Percentiles rank a stretch among this genome's conserved stretches.
Conservation (phyloP, 1,284 basidiomycete genomes). For the Malassezia equina region DNA sequence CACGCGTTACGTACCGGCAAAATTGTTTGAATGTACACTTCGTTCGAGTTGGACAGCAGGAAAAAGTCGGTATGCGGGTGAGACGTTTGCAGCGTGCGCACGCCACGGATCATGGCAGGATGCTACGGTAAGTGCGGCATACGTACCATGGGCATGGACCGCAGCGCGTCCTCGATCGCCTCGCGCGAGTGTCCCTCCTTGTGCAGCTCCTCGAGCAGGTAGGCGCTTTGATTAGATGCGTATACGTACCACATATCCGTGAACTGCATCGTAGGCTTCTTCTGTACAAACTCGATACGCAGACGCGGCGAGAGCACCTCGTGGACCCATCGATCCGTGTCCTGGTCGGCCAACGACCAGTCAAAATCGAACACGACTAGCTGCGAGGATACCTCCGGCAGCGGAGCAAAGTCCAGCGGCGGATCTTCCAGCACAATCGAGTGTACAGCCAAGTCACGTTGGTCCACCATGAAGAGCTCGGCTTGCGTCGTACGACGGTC, state of each 20-base stretch:
- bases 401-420: slow-evolving; percentile 17
- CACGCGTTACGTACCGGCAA: slow-evolving; percentile 53
- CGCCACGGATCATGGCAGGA: slow-evolving; percentile 86
- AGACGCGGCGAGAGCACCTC: slow-evolving; percentile 79
- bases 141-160: slow-evolving; percentile 75
- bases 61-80: slow-evolving; percentile 65
- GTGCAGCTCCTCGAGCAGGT: slow-evolving; percentile 35
- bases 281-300: slow-evolving; percentile 68
- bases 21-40: slow-evolving; percentile 75
- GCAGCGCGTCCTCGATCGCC: slow-evolving; percentile 67
- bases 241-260: slow-evolving; percentile 59
- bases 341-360: slow-evolving; percentile 83
- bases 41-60: slow-evolving; percentile 87
- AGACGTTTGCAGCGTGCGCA: slow-evolving; percentile 55
- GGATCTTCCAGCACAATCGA: slow-evolving; percentile 18
- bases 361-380: slow-evolving; percentile 94
- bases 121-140: slow-evolving; percentile 57
- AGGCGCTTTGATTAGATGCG: slow-evolving; percentile 8
- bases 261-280: slow-evolving; percentile 64
- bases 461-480: slow-evolving; percentile 11
- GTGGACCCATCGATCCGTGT: slow-evolving; percentile 90
- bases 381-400: slow-evolving; percentile 51
- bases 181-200: slow-evolving; percentile 54
- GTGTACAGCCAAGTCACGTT: slow-evolving; percentile 1
- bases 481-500: background rate